Evolutionary conservation across 768 basidiomycete genomes (phyloP).

Genomic region (Kwoniella heveanensis): DNA sequence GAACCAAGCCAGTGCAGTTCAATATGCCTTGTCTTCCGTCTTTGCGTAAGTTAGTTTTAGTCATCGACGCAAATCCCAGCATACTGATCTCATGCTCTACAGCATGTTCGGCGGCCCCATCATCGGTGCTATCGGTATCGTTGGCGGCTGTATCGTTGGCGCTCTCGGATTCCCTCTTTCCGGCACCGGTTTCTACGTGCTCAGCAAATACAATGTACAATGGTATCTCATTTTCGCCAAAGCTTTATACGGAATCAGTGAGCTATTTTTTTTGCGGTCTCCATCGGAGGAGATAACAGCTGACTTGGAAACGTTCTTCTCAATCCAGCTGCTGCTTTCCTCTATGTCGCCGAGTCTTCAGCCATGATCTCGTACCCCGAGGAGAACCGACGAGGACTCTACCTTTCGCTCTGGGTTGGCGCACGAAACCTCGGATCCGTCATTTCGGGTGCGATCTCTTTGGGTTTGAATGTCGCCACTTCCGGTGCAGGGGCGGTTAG

Average conservation of each 20-base stretch:
- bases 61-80: neutral
- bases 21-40: slow-evolving; percentile 23
- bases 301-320: neutral
- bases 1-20: slow-evolving; percentile 24
- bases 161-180: slow-evolving; percentile 20
- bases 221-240: slow-evolving; percentile 15
- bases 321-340: slow-evolving; percentile 2
- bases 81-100: neutral
- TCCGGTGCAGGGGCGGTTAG: slow-evolving; percentile 7
- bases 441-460: slow-evolving; percentile 13
- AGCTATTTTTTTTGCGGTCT: neutral
- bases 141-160: slow-evolving; percentile 31
- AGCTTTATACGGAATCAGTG: slow-evolving; percentile 10
- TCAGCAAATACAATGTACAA: slow-evolving; percentile 7
- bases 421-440: slow-evolving; percentile 16
- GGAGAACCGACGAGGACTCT: slow-evolving; percentile 4
- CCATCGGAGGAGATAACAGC: too few relatives aligned
- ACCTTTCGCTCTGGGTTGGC: slow-evolving; percentile 14
- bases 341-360: slow-evolving; percentile 14
- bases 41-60: slow-evolving; percentile 10
- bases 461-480: slow-evolving; percentile 4
- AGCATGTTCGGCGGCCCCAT: slow-evolving; percentile 39
- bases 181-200: slow-evolving; percentile 31
- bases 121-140: slow-evolving; percentile 38
- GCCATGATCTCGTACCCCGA: slow-evolving; percentile 18